Conservation (phyloP, 495 filamentous ascomycete species). For the Amniculicola lignicola region DNA sequence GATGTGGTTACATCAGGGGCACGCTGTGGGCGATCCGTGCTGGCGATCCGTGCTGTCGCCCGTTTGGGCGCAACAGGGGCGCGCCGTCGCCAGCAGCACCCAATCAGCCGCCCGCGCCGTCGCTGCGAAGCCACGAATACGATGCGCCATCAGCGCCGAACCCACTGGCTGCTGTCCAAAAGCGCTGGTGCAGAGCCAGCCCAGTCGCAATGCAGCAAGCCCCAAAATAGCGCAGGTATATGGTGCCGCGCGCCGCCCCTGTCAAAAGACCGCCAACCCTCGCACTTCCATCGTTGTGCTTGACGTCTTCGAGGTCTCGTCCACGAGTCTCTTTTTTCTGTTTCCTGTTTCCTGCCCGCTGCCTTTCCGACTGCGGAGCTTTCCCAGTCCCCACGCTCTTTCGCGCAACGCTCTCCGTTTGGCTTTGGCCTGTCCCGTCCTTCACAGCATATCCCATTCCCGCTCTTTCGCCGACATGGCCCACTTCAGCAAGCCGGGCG, state of each 20-base stretch:
- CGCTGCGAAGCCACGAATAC: not conserved
- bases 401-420: not conserved
- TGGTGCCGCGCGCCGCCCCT: too few relatives aligned
- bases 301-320: slow-evolving; percentile 20
- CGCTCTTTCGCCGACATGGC: slow-evolving; percentile 8
- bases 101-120: not conserved
- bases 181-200: slow-evolving; percentile 5
- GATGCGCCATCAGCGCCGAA: not conserved
- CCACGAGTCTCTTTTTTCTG: too few relatives aligned
- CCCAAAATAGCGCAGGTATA: slow-evolving; percentile 8
- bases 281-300: not conserved
- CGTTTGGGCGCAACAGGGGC: slow-evolving; percentile 4
- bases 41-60: not conserved
- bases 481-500: slow-evolving; percentile 19
- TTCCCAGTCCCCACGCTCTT: slow-evolving; percentile 27
- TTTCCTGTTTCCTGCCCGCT: too few relatives aligned
- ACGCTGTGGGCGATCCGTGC: not conserved
- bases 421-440: slow-evolving; percentile 4
- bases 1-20: slow-evolving; percentile 7
- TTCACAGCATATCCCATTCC: not conserved
- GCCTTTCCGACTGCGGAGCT: slow-evolving; percentile 27
- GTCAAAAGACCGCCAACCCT: slow-evolving; percentile 2
- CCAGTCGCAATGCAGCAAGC: not conserved
- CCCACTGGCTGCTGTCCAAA: slow-evolving; percentile 1
- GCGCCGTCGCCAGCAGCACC: not conserved